These are phyloP conservation scores for Cylindrotheca fusiformis DNA, from an alignment of 108 stramenopile species.

Conservation along the genomic window DNA sequence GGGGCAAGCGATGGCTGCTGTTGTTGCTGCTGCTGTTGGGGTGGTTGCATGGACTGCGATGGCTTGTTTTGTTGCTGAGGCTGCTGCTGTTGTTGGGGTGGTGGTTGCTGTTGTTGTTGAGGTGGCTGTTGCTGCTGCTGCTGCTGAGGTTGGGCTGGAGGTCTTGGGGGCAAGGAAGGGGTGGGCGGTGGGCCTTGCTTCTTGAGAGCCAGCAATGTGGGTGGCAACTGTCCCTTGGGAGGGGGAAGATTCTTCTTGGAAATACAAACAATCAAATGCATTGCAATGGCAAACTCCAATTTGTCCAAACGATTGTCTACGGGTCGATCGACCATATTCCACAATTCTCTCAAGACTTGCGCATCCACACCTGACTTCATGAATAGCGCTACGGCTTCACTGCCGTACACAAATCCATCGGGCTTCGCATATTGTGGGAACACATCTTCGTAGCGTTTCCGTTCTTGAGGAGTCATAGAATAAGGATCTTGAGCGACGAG, in stretches of 20 bases:
- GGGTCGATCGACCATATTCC: constrained; percentile 88
- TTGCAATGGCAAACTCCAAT: constrained; percentile 91
- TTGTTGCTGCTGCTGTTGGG: neutral
- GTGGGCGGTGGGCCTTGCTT: constrained; percentile 12
- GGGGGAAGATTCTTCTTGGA: constrained; percentile 77
- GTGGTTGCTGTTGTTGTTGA: constrained; percentile 11
- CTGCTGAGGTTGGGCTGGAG: constrained; percentile 3
- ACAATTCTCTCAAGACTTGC: constrained; percentile 54
- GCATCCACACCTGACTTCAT: constrained; percentile 68
- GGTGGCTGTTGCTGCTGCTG: constrained; percentile 14
- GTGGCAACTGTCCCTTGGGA: constrained; percentile 56
- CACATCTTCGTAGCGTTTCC: constrained; percentile 73
- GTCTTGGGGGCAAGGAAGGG: neutral
- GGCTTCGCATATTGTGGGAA: constrained; percentile 81
- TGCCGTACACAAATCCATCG: constrained; percentile 87
- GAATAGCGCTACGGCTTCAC: constrained; percentile 89
- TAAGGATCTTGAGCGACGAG: constrained; percentile 80
- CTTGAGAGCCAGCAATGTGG: constrained; percentile 55
- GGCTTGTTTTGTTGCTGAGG: constrained; percentile 26
- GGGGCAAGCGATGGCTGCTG: constrained; percentile 9
- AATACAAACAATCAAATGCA: constrained; percentile 96
- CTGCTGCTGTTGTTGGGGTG: constrained; percentile 23
- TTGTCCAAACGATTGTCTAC: constrained; percentile 87
- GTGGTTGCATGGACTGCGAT: neutral
- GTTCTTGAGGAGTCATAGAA: constrained; percentile 73